Evolutionary conservation across 208 protist genomes (phyloP), one percentile per base, ranked within the genome.

Genomic region (Leishmania lainsoni): DNA sequence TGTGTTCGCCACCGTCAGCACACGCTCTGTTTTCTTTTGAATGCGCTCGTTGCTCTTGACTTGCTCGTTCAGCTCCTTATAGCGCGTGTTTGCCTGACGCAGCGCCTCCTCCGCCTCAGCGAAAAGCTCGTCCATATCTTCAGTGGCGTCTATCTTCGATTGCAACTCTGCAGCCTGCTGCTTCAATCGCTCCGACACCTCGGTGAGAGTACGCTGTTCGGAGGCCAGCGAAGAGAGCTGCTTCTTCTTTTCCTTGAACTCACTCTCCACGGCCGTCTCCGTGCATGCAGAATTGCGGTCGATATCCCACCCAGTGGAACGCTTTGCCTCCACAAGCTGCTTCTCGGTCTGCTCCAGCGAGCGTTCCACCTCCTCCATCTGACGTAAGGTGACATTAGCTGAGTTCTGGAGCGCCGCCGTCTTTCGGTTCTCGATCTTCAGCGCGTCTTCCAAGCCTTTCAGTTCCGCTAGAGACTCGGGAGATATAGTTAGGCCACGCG

Each of bases 21-120:
- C 70, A 8, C 90, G 89, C 81, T 97, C 92, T 83, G 95, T 97
- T 81, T 94, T 96, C 84, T 95, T 94, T 63, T 85, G 84, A 20
- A 97, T 86, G 16, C 91, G 94, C 84, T 95, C 87, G 75, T 89
- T 87, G 45, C 88, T 93, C 82, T 87, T 90, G 12, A 94, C 77
- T 83, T 97, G 71, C 48, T 90, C 88, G n/a, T 78, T 29, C 71
- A 91, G 72, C 74, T 88, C 81, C 71, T 81, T 72, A 71, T 92
- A 84, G 58, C 88, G 58, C 6, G 56, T 68, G 69, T 83, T 83
- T 70, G 89, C 74, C 78, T 91, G 65, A 69, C 76, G 81, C 78
- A 96, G 77, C 63, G 80, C 80, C 78, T 91, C 80, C 52, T 93
- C 85, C 0, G 94, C 90, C 72, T 88, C 86, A 2, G 79, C 80